Conservation (phyloP, 1,139 yeast genomes). For the Kodamaea ohmeri region DNA sequence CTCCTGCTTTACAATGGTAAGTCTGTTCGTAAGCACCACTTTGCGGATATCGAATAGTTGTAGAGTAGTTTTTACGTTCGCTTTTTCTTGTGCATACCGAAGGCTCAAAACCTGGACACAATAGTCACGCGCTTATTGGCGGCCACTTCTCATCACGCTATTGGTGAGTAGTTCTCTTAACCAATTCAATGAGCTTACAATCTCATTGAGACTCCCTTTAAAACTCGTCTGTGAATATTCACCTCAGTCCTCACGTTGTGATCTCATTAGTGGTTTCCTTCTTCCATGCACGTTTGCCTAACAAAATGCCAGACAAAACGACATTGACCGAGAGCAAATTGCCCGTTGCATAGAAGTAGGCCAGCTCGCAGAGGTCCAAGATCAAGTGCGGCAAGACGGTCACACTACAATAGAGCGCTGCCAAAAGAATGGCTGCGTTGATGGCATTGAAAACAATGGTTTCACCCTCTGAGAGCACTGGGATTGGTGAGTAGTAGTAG, state of each 20-base stretch:
- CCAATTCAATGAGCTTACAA: too few species aligned
- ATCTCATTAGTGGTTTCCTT: conserved; percentile 6
- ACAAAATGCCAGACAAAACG: conserved; percentile 11
- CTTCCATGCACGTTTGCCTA: conserved; percentile 10
- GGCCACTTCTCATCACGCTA: too few species aligned
- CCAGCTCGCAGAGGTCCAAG: conserved; percentile 15
- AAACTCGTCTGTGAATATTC: too few species aligned
- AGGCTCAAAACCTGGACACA: too few species aligned
- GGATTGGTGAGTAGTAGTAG: conserved; percentile 28
- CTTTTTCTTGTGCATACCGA: too few species aligned
- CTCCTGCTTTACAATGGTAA: too few species aligned
- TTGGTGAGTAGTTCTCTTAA: too few species aligned
- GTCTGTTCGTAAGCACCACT: too few species aligned
- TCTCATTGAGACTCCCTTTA: too few species aligned
- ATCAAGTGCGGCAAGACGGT: conserved; percentile 19
- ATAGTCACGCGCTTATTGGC: too few species aligned
- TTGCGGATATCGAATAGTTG: too few species aligned
- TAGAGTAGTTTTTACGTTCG: too few species aligned
- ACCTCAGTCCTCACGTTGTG: not conserved
- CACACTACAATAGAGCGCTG: conserved; percentile 8
- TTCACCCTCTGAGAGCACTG: conserved; percentile 28
- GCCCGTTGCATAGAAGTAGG: conserved; percentile 24
- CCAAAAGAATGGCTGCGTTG: conserved; percentile 4
- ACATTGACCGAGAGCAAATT: conserved; percentile 15
- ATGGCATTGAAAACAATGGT: conserved; percentile 18